Evolutionary conservation across 306 rosid genomes (phyloP).

Genomic region (Gastrolobium villosum): DNA sequence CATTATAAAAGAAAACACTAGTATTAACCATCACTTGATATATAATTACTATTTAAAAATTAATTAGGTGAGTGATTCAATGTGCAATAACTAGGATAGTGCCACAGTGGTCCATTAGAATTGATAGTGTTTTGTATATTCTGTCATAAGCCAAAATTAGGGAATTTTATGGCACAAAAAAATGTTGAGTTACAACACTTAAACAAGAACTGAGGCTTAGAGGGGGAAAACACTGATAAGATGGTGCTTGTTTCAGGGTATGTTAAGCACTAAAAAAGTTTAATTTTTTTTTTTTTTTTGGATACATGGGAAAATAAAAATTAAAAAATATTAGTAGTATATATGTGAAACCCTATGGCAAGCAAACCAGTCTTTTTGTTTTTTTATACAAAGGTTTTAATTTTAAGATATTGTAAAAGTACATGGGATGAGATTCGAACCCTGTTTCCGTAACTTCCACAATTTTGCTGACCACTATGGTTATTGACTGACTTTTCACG

Average conservation of each 20-base stretch:
- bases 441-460: no score
- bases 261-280: neutral
- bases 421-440: no score
- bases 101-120: neutral
- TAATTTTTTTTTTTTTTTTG: no score
- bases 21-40: neutral
- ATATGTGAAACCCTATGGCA: neutral
- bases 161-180: neutral
- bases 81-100: neutral
- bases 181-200: neutral
- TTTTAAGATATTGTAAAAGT: no score
- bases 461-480: no score
- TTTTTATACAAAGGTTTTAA: no score
- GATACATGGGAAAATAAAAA: no score
- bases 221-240: neutral
- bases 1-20: neutral
- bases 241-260: neutral
- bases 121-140: neutral
- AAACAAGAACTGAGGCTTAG: neutral
- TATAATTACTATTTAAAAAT: neutral
- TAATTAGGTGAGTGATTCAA: conserved; percentile 17
- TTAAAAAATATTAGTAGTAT: neutral
- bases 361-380: conserved; percentile 9
- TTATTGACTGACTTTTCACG: neutral
- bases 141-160: conserved; percentile 11